phyloP scores from a whole-genome alignment of 2,329 filamentous ascomycete genomes.

The Aulographum hederae region DNA sequence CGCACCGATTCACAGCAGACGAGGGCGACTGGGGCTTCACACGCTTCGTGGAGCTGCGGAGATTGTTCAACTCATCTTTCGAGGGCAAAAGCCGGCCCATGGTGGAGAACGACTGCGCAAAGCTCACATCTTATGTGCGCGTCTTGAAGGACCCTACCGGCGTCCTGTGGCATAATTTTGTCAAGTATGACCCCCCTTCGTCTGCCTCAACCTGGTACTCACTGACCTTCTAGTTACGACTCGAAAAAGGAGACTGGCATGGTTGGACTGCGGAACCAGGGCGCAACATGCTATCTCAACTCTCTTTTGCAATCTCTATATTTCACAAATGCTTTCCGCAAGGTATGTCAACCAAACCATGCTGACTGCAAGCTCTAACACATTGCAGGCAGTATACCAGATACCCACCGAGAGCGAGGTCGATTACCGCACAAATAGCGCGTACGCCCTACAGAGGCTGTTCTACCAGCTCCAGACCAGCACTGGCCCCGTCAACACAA shows the following conservation, averaged over 20 bases:
- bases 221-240: conserved; percentile 43
- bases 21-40: conserved; percentile 99
- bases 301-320: conserved; percentile 28
- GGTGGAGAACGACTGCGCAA: conserved; percentile 58
- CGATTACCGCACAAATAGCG: conserved; percentile 61
- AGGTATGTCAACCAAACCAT: conserved; percentile 32
- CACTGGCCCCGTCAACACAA: conserved; percentile 66
- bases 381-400: conserved; percentile 67
- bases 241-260: conserved; percentile 99
- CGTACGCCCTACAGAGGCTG: conserved; percentile 79
- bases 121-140: conserved; percentile 67
- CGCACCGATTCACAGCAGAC: conserved; percentile 88
- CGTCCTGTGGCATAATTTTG: conserved; percentile 79
- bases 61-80: conserved; percentile 65
- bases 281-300: conserved; percentile 45
- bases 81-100: conserved; percentile 52
- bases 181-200: conserved; percentile 31
- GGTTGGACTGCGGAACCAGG: conserved; percentile 91
- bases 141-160: conserved; percentile 76
- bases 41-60: conserved; percentile 75
- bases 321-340: conserved; percentile 68
- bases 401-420: conserved; percentile 83
- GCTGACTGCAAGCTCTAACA: conserved; percentile 2
- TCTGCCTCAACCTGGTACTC: background rate
- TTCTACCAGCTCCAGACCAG: conserved; percentile 93